Percentiles rank a stretch among this genome's conserved stretches.
Conservation (phyloP, 805 yeast genomes). For the Kluyveromyces dobzhanskii region DNA sequence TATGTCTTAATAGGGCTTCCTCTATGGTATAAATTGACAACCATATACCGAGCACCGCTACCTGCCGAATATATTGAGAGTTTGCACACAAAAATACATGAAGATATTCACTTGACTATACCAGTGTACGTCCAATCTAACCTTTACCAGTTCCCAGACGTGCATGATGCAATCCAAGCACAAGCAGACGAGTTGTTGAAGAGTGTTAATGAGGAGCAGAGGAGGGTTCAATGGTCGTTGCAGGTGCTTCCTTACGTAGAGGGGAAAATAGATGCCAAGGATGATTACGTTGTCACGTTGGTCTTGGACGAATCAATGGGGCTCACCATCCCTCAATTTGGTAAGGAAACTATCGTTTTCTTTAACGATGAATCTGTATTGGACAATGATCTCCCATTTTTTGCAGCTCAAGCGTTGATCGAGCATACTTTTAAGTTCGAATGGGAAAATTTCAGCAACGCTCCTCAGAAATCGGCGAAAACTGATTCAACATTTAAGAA, state of each 20-base stretch:
- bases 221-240: constrained; percentile 30
- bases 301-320: constrained; percentile 36
- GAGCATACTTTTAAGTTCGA: constrained; percentile 40
- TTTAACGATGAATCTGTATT: constrained; percentile 35
- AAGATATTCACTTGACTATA: constrained; percentile 36
- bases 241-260: constrained; percentile 21
- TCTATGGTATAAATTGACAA: constrained; percentile 35
- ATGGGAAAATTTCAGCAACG: constrained; percentile 22
- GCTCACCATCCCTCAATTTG: constrained; percentile 35
- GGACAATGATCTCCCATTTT: constrained; percentile 55
- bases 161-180: constrained; percentile 45
- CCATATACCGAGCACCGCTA: constrained; percentile 34
- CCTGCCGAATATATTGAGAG: constrained; percentile 31
- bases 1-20: constrained; percentile 34
- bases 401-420: constrained; percentile 44
- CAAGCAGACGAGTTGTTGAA: constrained; percentile 38
- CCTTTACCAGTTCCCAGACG: constrained; percentile 56
- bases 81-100: constrained; percentile 31
- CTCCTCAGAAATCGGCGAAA: constrained; percentile 5
- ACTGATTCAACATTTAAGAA: constrained; percentile 12
- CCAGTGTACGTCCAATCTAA: constrained; percentile 37
- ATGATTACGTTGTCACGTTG: constrained; percentile 26
- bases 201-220: constrained; percentile 11
- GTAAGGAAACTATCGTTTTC: constrained; percentile 30
- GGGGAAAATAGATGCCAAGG: constrained; percentile 9